phyloP scores from a whole-genome alignment of 2,329 filamentous ascomycete species.

The Pseudogymnoascus sp. region DNA sequence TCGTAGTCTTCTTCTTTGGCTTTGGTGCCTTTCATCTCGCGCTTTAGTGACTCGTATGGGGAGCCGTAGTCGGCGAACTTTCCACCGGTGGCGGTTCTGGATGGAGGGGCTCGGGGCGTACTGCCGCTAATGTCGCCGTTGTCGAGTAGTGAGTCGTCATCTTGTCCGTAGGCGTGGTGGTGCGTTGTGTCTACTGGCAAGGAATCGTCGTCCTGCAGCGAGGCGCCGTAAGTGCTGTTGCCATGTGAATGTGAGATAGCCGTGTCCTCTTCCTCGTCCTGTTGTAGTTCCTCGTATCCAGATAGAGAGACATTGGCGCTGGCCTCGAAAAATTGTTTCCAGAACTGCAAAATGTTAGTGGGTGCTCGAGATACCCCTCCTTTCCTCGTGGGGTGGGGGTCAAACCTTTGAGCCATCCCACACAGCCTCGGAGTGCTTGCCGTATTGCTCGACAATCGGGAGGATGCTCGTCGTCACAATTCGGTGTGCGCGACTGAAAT shows the following conservation, averaged over 20 bases:
- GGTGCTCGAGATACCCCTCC: neutral
- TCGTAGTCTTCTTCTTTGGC: no score
- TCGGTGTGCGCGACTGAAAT: conserved; percentile 92
- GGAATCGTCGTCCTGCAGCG: conserved; percentile 20
- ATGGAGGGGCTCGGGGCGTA: no score
- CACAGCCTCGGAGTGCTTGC: conserved; percentile 83
- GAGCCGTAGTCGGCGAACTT: no score
- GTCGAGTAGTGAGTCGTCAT: conserved; percentile 60
- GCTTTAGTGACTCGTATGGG: no score
- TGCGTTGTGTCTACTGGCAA: conserved; percentile 29
- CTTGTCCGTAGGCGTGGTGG: conserved; percentile 24
- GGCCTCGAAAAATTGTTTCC: conserved; percentile 99
- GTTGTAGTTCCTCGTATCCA: conserved; percentile 77
- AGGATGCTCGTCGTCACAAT: conserved; percentile 93
- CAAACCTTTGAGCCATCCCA: conserved; percentile 92
- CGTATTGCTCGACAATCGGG: conserved; percentile 90
- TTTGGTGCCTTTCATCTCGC: no score
- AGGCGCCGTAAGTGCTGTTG: conserved; percentile 23
- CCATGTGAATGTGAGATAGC: conserved; percentile 29
- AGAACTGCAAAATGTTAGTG: conserved; percentile 55
- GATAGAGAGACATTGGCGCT: conserved; percentile 95
- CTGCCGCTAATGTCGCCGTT: conserved; percentile 55
- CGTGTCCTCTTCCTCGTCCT: conserved; percentile 44
- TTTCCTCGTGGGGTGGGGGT: neutral
- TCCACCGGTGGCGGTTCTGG: no score